These are phyloP conservation scores for Aspergillus oerlinghausenensis DNA, from an alignment of 2,329 filamentous ascomycete genomes.

Conservation along the genomic window DNA sequence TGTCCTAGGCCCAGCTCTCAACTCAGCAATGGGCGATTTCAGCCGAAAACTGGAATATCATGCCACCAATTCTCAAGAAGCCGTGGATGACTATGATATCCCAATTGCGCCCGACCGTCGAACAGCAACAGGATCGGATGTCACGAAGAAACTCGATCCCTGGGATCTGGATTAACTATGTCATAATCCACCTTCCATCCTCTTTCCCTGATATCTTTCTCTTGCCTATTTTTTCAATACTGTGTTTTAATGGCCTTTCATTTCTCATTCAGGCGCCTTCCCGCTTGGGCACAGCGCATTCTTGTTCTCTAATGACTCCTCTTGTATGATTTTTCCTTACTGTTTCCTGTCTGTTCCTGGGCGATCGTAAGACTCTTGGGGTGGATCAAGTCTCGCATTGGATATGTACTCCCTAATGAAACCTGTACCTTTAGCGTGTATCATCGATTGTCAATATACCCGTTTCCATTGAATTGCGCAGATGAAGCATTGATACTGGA, in stretches of 20 bases:
- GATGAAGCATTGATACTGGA: background rate
- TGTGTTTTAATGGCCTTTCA: background rate
- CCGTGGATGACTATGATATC: conserved; percentile 37
- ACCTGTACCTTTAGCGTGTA: conserved; percentile 13
- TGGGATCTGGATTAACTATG: conserved; percentile 25
- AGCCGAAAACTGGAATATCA: conserved; percentile 15
- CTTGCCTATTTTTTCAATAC: background rate
- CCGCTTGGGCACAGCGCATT: background rate
- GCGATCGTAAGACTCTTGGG: conserved; percentile 8
- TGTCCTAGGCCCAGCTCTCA: conserved; percentile 37
- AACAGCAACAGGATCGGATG: conserved; percentile 15
- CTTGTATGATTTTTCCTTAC: background rate
- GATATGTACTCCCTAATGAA: conserved; percentile 13
- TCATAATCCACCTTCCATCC: conserved; percentile 11
- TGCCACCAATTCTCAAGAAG: conserved; percentile 15
- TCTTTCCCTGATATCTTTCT: background rate
- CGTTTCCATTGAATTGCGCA: background rate
- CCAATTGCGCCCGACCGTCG: conserved; percentile 29
- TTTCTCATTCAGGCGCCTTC: background rate
- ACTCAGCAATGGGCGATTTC: conserved; percentile 15
- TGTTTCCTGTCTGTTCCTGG: background rate
- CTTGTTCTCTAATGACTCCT: background rate
- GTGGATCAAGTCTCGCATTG: conserved; percentile 5
- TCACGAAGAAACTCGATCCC: conserved; percentile 19
- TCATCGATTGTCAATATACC: conserved; percentile 6